phyloP scores from a whole-genome alignment of 2,329 filamentous ascomycete species.

The Cercospora sp. region DNA sequence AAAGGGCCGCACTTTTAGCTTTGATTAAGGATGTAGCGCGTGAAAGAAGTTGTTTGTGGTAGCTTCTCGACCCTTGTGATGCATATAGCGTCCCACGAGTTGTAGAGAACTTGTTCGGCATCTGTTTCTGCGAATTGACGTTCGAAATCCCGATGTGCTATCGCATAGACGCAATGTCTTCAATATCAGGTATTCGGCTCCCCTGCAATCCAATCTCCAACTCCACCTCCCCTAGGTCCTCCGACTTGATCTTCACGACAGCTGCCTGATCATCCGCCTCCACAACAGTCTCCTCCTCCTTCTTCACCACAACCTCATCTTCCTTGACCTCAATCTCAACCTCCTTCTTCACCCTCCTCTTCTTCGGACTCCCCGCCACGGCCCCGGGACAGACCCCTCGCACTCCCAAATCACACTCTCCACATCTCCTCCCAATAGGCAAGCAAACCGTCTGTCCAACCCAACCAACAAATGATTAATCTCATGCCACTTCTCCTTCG shows the following conservation, averaged over 20 bases:
- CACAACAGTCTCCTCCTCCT: conserved; percentile 32
- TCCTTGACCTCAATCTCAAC: conserved; percentile 36
- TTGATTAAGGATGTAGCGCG: too few species aligned
- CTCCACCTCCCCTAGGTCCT: conserved; percentile 30
- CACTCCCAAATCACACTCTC: conserved; percentile 78
- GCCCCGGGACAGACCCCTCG: conserved; percentile 68
- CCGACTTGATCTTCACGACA: conserved; percentile 34
- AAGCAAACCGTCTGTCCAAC: conserved; percentile 81
- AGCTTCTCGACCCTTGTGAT: too few species aligned
- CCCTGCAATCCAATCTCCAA: conserved; percentile 16
- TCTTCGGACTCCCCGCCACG: conserved; percentile 48
- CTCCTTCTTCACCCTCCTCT: conserved; percentile 50
- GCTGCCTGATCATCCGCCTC: conserved; percentile 35
- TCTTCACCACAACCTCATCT: conserved; percentile 25
- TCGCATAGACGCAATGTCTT: conserved; percentile 24
- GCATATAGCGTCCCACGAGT: too few species aligned
- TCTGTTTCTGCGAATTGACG: too few species aligned
- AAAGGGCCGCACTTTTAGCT: too few species aligned
- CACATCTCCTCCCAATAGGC: conserved; percentile 77
- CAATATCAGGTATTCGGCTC: conserved; percentile 20
- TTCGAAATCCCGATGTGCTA: background rate
- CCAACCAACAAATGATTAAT: conserved; percentile 90
- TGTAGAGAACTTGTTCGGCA: too few species aligned
- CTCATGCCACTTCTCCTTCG: conserved; percentile 81
- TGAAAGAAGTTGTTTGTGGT: too few species aligned